phyloP scores from a whole-genome alignment of 257 asterid species.

The Nyctanthes arbortristis region DNA sequence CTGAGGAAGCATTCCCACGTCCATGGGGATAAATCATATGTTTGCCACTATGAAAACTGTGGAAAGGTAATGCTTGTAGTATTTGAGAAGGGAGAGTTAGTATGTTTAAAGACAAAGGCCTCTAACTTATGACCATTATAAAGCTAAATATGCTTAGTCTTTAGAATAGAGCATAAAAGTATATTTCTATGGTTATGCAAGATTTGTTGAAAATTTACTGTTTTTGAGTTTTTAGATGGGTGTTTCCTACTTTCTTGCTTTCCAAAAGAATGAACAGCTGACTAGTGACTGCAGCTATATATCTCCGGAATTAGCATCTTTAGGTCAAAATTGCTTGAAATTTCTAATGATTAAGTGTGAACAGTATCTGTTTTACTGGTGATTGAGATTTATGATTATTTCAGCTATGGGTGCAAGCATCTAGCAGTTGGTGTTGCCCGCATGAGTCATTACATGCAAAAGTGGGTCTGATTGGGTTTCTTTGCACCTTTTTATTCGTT shows the following conservation, averaged over 20 bases:
- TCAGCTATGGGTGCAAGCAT: background rate
- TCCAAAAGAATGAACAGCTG: background rate
- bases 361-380: background rate
- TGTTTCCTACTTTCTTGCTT: background rate
- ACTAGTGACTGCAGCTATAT: background rate
- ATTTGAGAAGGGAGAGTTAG: background rate
- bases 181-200: background rate
- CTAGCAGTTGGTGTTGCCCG: background rate
- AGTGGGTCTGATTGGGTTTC: background rate
- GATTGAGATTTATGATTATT: background rate
- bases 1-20: conserved; percentile 97
- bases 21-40: conserved; percentile 94
- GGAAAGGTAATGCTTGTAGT: conserved; percentile 50
- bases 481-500: background rate
- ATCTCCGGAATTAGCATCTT: background rate
- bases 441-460: background rate
- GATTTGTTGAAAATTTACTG: background rate
- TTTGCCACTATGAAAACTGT: conserved; percentile 87
- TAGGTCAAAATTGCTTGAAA: background rate
- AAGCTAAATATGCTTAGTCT: background rate
- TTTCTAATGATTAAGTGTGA: background rate
- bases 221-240: no score
- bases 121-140: background rate
- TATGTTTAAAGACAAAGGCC: background rate
- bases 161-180: background rate